A percentile compares a stretch with the other conserved stretches of the same genome.
Evolutionary conservation across 106 monocot species (phyloP).

Genomic region (Amphibolis antarctica): DNA sequence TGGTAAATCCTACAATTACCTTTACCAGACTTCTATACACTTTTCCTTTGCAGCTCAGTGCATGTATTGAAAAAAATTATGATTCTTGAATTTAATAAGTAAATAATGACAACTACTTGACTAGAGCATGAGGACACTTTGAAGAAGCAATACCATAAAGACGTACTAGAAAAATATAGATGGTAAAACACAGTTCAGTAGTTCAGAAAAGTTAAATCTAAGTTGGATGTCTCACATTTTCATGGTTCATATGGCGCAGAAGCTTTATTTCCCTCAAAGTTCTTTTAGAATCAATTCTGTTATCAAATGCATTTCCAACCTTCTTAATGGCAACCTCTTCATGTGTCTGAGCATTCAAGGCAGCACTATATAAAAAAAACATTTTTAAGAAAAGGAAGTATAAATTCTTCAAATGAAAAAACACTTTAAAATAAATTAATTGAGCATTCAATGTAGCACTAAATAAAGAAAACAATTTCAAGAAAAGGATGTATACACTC

Average conservation of each 20-base stretch:
- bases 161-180: too few species aligned
- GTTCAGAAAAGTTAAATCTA: background rate
- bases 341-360: constrained; percentile 42
- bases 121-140: too few species aligned
- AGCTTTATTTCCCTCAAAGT: constrained; percentile 75
- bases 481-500: background rate
- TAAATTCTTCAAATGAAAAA: background rate
- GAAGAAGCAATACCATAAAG: too few species aligned
- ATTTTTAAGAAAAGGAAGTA: background rate
- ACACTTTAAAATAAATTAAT: too few species aligned
- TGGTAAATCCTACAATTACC: too few species aligned
- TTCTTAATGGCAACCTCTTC: constrained; percentile 78
- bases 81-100: too few species aligned
- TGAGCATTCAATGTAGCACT: constrained; percentile 61
- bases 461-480: background rate
- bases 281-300: constrained; percentile 65
- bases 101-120: too few species aligned
- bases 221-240: constrained; percentile 30
- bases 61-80: too few species aligned
- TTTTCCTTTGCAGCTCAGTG: too few species aligned
- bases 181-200: too few species aligned
- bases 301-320: constrained; percentile 59
- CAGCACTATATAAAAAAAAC: constrained; percentile 33
- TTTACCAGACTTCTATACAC: too few species aligned
- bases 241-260: constrained; percentile 56